A percentile compares a stretch with the other conserved stretches of the same genome.
Evolutionary conservation across 2,329 filamentous ascomycete genomes (phyloP).

Genomic region (Simplicillium sp.): DNA sequence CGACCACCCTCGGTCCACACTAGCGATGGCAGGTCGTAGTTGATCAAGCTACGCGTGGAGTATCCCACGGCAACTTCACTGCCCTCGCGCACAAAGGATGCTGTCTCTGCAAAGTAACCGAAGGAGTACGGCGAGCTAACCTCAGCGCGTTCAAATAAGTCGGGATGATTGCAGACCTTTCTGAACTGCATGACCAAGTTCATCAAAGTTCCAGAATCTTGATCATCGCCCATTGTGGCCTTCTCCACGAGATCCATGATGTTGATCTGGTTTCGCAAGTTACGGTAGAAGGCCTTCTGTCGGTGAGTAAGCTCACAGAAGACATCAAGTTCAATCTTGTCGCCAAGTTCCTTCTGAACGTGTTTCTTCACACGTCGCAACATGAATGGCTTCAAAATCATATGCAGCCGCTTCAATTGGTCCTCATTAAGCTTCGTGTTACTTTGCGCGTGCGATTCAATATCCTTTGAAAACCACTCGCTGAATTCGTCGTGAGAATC

Average conservation of each 20-base stretch:
- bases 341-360: conserved; percentile 95
- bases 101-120: conserved; percentile 87
- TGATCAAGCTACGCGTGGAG: conserved; percentile 76
- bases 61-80: conserved; percentile 72
- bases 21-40: conserved; percentile 72
- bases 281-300: conserved; percentile 87
- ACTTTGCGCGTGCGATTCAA: conserved; percentile 95
- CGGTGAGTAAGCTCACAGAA: conserved; percentile 96
- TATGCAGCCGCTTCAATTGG: conserved; percentile 90
- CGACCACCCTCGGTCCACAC: conserved; percentile 76
- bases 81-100: conserved; percentile 88
- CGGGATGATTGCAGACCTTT: conserved; percentile 97
- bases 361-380: conserved; percentile 99
- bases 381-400: conserved; percentile 99
- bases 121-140: conserved; percentile 78
- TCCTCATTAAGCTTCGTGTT: conserved; percentile 99
- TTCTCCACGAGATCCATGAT: conserved; percentile 98
- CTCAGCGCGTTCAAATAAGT: conserved; percentile 91
- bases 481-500: conserved; percentile 89
- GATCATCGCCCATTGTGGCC: conserved; percentile 85
- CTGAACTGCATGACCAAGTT: conserved; percentile 99
- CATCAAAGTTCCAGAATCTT: conserved; percentile 94
- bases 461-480: conserved; percentile 92
- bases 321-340: conserved; percentile 95
- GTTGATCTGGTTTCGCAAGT: conserved; percentile 91